These are phyloP conservation scores for Mortierella sp. DNA, from an alignment of 371 early-diverging fungal genomes.

Conservation along the genomic window DNA sequence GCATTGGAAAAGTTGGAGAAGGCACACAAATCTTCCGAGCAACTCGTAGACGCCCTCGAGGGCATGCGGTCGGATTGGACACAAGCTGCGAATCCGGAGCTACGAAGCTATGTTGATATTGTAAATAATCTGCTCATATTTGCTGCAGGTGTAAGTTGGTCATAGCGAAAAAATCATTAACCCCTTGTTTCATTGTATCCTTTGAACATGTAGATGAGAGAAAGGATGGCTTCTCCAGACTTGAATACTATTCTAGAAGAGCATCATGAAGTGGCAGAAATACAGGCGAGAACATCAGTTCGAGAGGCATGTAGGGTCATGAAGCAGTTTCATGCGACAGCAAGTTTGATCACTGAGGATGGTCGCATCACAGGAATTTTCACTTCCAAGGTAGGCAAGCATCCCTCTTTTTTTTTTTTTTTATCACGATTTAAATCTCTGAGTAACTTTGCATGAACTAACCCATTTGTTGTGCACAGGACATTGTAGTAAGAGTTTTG, in stretches of 20 bases:
- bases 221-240: constrained; percentile 87
- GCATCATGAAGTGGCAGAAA: constrained; percentile 66
- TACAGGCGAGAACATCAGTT: constrained; percentile 84
- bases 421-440: background rate
- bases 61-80: constrained; percentile 87
- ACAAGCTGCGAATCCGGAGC: constrained; percentile 41
- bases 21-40: constrained; percentile 85
- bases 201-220: constrained; percentile 59
- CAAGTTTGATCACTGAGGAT: constrained; percentile 84
- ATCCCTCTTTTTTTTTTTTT: background rate
- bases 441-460: background rate
- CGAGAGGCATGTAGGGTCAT: constrained; percentile 88
- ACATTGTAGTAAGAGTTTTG: constrained; percentile 92
- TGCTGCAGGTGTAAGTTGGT: background rate
- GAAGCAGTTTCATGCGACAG: constrained; percentile 86
- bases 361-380: constrained; percentile 87
- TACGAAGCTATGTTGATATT: constrained; percentile 52
- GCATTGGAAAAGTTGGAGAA: constrained; percentile 92
- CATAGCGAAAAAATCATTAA: background rate
- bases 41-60: constrained; percentile 89
- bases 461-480: constrained; percentile 52
- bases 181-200: background rate
- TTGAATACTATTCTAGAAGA: constrained; percentile 78
- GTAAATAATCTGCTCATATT: constrained; percentile 17
- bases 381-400: constrained; percentile 72